Percentiles rank a stretch among this genome's conserved stretches.
These are phyloP conservation scores for Akanthomyces muscarius DNA, from an alignment of 2,329 filamentous ascomycete genomes.

Conservation along the genomic window DNA sequence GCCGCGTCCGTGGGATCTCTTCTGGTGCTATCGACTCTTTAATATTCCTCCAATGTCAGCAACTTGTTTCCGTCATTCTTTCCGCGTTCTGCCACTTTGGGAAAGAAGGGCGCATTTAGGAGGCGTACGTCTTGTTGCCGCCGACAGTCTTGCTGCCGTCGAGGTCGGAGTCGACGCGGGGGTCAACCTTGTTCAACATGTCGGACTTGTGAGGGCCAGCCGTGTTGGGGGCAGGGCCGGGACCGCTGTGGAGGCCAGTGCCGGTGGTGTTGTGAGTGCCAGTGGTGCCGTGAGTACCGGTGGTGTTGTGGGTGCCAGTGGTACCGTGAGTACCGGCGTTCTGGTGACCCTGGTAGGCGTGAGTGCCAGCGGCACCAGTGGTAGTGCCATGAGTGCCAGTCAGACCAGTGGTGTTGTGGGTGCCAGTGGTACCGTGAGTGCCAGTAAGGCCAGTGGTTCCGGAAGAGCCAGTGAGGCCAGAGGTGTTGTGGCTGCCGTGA, in stretches of 20 bases:
- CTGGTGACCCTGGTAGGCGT: conserved; percentile 26
- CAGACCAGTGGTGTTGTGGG: conserved; percentile 17
- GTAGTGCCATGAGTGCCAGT: conserved; percentile 24
- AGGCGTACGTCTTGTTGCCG: conserved; percentile 45
- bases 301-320: background rate
- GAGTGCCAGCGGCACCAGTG: conserved; percentile 28
- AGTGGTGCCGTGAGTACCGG: conserved; percentile 14
- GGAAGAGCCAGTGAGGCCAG: background rate
- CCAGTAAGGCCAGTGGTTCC: conserved; percentile 17
- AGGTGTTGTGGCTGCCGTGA: conserved; percentile 4
- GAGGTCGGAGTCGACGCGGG: conserved; percentile 52
- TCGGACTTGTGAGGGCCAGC: conserved; percentile 47
- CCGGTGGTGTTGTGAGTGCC: conserved; percentile 19
- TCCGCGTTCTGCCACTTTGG: background rate
- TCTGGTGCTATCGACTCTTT: background rate
- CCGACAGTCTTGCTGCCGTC: conserved; percentile 53
- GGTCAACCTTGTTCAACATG: conserved; percentile 52
- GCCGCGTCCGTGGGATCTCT: conserved; percentile 51
- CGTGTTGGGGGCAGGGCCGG: conserved; percentile 33
- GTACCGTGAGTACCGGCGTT: background rate
- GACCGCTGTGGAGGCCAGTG: conserved; percentile 23
- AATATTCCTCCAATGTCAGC: conserved; percentile 11
- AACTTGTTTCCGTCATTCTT: background rate
- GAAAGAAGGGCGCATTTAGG: conserved; percentile 27
- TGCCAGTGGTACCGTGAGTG: conserved; percentile 20